These are phyloP conservation scores for Symbiodinium pilosum DNA, from an alignment of 73 alveolate genomes.

Conservation along the genomic window DNA sequence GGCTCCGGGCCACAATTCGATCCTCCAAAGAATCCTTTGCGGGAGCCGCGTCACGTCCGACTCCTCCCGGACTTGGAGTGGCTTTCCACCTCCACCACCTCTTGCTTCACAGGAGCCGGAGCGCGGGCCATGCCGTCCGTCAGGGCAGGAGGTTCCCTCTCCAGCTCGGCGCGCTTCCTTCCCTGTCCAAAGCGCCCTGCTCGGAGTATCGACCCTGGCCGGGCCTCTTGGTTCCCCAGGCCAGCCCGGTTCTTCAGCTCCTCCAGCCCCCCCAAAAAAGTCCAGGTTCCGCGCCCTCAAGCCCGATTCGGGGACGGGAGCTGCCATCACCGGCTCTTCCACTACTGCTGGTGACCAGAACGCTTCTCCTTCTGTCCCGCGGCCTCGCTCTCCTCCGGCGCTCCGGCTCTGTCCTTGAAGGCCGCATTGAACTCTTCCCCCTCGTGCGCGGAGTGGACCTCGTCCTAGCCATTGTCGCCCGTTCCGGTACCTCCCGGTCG, in stretches of 20 bases:
- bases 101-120: background rate
- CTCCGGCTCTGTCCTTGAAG: background rate
- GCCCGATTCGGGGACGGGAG: background rate
- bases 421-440: background rate
- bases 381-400: background rate
- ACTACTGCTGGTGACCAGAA: background rate
- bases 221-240: no score
- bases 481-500: background rate
- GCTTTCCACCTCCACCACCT: background rate
- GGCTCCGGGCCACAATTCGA: background rate
- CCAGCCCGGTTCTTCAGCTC: no score
- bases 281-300: no score
- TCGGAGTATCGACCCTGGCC: no score
- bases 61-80: background rate
- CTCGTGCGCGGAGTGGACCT: background rate
- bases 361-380: background rate
- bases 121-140: background rate
- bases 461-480: background rate
- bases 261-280: no score
- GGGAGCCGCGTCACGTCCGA: background rate
- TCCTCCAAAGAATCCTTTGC: background rate
- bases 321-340: background rate
- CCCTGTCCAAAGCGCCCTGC: no score
- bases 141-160: no score
- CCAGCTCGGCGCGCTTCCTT: no score